Base-by-base conservation (phyloP, 306 rosid species). In the Potentilla sterilis region DNA sequence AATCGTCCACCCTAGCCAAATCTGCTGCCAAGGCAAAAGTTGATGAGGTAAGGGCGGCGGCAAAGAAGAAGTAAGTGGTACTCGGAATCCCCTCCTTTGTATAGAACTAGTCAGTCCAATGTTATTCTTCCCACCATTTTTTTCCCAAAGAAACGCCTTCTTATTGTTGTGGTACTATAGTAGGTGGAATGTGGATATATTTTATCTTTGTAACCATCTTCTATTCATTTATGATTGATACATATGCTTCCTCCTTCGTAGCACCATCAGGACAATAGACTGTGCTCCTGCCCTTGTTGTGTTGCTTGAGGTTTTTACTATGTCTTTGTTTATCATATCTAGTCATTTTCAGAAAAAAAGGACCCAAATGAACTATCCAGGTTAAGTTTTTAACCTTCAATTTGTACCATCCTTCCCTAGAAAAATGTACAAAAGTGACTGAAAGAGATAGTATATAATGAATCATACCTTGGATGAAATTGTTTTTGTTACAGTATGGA, bases 11-110 rank as follows among this genome's bases (percentile, higher is more conserved):
- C 67, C 67, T 94, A 9, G 92, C 91, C 78, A 92, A 92, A 72
- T 65, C 92, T 72, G 96, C 92, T 67, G 91, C 84, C 44, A 87
- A 88, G 86, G 87, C 97, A 64, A 92, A 82, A 57, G 92, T 92
- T 65, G 78, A 87, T 69, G 93, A 90, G 69, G 76, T 34, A 14
- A 89, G 85, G 82, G 72, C 79, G 2, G 38, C 79, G 3, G 38
- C 41, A 24, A 78, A 86, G 83, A 81, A 16, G 78, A 84, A 84
- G 82, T 87, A 82, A 84, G 64, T 79, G 66, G 48, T 75, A 64
- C 52, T 71, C n/a, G 70, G 43, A 79, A 72, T 74, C 86, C 44
- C 63, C 75, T 57, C 38, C 19, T 34, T 42, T 40, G 40, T 7
- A 55, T 19, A 44, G 4, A 14, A 15, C 12, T 9, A 61, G 44